phyloP scores from a whole-genome alignment of 306 rosid genomes.

The Sicyos baderoa region DNA sequence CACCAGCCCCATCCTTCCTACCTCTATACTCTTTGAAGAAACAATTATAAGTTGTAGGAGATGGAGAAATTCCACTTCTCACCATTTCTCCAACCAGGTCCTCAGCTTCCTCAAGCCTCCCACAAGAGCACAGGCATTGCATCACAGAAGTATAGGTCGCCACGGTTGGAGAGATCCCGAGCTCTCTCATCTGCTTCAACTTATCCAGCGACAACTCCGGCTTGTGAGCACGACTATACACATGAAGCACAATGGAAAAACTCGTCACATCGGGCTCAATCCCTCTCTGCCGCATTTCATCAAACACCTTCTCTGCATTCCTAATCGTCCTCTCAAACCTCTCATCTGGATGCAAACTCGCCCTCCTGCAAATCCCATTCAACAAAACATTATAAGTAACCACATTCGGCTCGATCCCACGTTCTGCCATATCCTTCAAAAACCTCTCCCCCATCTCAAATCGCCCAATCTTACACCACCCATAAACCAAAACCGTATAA shows the following conservation, averaged over 20 bases:
- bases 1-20: constrained; percentile 50
- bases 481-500: constrained; percentile 66
- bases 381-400: constrained; percentile 67
- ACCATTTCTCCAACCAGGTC: constrained; percentile 62
- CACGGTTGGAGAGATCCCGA: constrained; percentile 58
- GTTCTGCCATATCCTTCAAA: constrained; percentile 50
- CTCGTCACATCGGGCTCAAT: constrained; percentile 87
- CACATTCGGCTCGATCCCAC: constrained; percentile 66
- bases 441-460: constrained; percentile 45
- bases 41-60: constrained; percentile 66
- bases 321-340: constrained; percentile 69
- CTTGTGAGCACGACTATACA: constrained; percentile 81
- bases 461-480: constrained; percentile 77
- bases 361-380: constrained; percentile 78
- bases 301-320: constrained; percentile 59
- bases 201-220: constrained; percentile 68
- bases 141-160: constrained; percentile 71
- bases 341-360: constrained; percentile 71
- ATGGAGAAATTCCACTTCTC: constrained; percentile 51
- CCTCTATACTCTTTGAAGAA: constrained; percentile 79
- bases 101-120: constrained; percentile 72
- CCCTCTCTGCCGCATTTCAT: constrained; percentile 62
- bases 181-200: constrained; percentile 53
- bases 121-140: constrained; percentile 74
- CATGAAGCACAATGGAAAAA: constrained; percentile 75